Evolutionary conservation across 257 asterid species (phyloP), one percentile per base, ranked within the genome.

Genomic region (Solanum paucissectum): DNA sequence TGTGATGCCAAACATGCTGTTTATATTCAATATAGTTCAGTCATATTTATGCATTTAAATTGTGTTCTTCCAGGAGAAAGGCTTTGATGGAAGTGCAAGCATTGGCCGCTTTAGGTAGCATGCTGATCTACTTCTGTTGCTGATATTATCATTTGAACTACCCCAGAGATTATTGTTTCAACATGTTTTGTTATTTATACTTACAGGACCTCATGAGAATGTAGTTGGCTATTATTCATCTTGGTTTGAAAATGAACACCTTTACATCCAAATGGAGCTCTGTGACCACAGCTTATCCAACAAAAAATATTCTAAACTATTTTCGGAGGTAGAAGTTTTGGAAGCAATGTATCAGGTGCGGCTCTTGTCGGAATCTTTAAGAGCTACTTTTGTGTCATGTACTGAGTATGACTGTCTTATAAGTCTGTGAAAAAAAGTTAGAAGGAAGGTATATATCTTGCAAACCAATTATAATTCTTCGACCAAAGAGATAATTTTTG

Each of bases 21-120:
- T 79, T 21, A 37, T 81, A 32, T 49, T 49, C 44, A 29, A 49
- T 81, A 29, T 10, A 49, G 60, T 14, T 64, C 72, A 42, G 69
- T 34, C 52, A 18, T 40, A 52, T 74, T 77, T 76, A 21, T 86
- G 73, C 69, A 74, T 77, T 66, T 84, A 72, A 83, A 87, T 75
- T 87, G 32, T 69, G 38, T 72, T 87, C 58, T 71, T 71, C 73
- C 94, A 97, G 99, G 94, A 90, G 96, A 87, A 94, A 93, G 91
- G 99, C 99, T 89, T 92, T 95, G 92, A 97, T 94, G 98, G 99
- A 97, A 92, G 99, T 97, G 91, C 99, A 97, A 92, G 95, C 98
- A 83, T 87, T 97, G 93, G 98, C 98, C 2, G 98, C 98, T 83
- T 89, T 97, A 95, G 98, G 98, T 95, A 75, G 71, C 14, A 82